Evolutionary conservation across 352 stramenopile species (phyloP).

Genomic region (Phytophthora ramorum): DNA sequence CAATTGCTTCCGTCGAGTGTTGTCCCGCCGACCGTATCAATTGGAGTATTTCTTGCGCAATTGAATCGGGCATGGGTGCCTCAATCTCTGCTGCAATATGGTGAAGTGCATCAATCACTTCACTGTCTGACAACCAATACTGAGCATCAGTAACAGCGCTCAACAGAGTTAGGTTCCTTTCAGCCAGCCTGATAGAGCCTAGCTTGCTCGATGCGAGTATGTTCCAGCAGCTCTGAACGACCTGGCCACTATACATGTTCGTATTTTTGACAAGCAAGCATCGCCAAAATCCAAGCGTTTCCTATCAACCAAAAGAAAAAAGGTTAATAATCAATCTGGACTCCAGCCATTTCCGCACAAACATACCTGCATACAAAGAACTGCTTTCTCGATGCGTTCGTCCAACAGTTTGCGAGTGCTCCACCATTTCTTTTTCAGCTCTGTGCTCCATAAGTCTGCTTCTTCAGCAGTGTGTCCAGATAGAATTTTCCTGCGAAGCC

Average conservation of each 20-base stretch:
- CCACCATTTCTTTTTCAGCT: conserved; percentile 87
- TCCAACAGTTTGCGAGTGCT: conserved; percentile 66
- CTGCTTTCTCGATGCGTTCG: conserved; percentile 42
- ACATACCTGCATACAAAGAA: conserved; percentile 66
- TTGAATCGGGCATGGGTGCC: conserved; percentile 24
- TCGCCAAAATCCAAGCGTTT: conserved; percentile 61
- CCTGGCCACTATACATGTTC: conserved; percentile 3
- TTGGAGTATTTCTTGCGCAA: conserved; percentile 26
- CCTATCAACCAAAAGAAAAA: conserved; percentile 32
- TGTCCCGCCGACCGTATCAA: conserved; percentile 20
- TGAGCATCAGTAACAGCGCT: conserved; percentile 42
- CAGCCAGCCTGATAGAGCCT: conserved; percentile 12
- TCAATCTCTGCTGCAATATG: conserved; percentile 48
- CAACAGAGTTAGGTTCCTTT: conserved; percentile 41
- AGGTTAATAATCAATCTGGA: conserved; percentile 6
- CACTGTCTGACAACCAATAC: conserved; percentile 45
- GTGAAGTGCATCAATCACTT: conserved; percentile 46
- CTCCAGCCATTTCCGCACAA: not conserved
- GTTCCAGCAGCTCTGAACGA: conserved; percentile 43
- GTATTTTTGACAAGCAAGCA: conserved; percentile 52
- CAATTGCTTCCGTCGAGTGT: conserved; percentile 8
- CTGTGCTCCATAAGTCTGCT: conserved; percentile 52
- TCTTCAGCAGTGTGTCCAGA: conserved; percentile 66
- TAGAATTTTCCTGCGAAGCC: conserved; percentile 52
- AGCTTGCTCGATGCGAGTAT: conserved; percentile 21